Evolutionary conservation across 768 basidiomycete genomes (phyloP).

Genomic region (Crepidotus variabilis): DNA sequence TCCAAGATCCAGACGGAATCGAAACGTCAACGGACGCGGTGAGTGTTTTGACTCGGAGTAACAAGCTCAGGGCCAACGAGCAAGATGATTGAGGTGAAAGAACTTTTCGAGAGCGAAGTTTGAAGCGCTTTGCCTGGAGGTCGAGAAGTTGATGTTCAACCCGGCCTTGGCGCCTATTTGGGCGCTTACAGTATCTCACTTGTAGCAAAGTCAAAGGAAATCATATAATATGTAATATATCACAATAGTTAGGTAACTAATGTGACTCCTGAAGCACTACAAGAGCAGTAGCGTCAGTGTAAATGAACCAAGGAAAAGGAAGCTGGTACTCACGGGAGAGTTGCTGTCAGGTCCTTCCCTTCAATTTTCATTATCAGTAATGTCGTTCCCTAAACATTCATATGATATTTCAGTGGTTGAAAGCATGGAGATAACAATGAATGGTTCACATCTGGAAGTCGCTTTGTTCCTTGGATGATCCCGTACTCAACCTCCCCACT

Average conservation of each 20-base stretch:
- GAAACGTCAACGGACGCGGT: too few species aligned
- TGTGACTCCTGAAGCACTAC: slow-evolving; percentile 28
- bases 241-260: slow-evolving; percentile 14
- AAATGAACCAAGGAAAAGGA: background rate
- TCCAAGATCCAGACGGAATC: too few species aligned
- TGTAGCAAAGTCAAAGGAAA: too few species aligned
- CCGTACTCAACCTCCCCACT: slow-evolving; percentile 56
- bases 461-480: slow-evolving; percentile 48
- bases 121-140: too few species aligned
- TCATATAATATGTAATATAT: too few species aligned
- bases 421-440: slow-evolving; percentile 2
- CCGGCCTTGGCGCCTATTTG: too few species aligned
- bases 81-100: too few species aligned
- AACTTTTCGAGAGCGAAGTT: too few species aligned
- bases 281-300: slow-evolving; percentile 5
- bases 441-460: slow-evolving; percentile 52
- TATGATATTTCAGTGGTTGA: slow-evolving; percentile 2
- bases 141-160: too few species aligned
- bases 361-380: slow-evolving; percentile 44
- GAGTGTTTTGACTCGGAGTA: too few species aligned
- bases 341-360: slow-evolving; percentile 43
- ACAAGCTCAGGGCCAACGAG: too few species aligned
- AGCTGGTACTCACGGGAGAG: slow-evolving; percentile 53
- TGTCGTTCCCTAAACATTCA: slow-evolving; percentile 51
- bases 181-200: too few species aligned